Percentiles rank a stretch among this genome's conserved stretches.
Conservation (phyloP, 2,329 filamentous ascomycete species). For the Aspergillus floridensis region DNA sequence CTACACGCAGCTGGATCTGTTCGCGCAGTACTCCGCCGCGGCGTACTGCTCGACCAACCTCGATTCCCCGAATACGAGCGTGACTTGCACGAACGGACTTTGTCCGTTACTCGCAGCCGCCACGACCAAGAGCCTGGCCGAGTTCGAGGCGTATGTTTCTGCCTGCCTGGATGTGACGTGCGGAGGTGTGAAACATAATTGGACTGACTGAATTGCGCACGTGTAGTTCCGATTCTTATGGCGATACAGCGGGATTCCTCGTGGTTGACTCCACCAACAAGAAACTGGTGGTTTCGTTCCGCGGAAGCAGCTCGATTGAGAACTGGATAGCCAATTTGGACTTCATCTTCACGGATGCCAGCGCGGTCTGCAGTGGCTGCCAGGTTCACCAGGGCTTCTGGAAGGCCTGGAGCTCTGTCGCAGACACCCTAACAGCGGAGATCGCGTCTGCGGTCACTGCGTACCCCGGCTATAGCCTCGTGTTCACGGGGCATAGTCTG, state of each 20-base stretch:
- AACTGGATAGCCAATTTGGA: slow-evolving; percentile 37
- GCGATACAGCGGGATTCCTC: slow-evolving; percentile 49
- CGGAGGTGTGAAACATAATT: neutral
- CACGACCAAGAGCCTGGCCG: slow-evolving; percentile 45
- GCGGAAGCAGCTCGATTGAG: slow-evolving; percentile 30
- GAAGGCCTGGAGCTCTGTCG: slow-evolving; percentile 42
- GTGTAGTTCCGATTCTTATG: slow-evolving; percentile 23
- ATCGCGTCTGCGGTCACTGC: slow-evolving; percentile 29
- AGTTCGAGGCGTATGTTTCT: slow-evolving; percentile 48
- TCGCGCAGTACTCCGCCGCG: slow-evolving; percentile 53
- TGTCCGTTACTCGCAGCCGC: slow-evolving; percentile 50
- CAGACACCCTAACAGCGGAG: slow-evolving; percentile 37
- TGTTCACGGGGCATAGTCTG: slow-evolving; percentile 52
- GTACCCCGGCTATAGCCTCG: slow-evolving; percentile 44
- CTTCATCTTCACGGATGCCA: slow-evolving; percentile 26
- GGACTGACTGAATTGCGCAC: neutral
- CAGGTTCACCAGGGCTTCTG: slow-evolving; percentile 49
- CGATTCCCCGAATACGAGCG: slow-evolving; percentile 41
- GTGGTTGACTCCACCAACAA: slow-evolving; percentile 47
- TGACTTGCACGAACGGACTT: slow-evolving; percentile 47
- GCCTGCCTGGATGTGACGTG: too few relatives aligned
- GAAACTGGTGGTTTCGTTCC: slow-evolving; percentile 37
- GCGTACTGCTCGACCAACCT: slow-evolving; percentile 53
- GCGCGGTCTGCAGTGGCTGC: slow-evolving; percentile 46
- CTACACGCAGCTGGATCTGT: slow-evolving; percentile 45